Percentiles rank a stretch among this genome's conserved stretches.
Evolutionary conservation across 495 filamentous ascomycete genomes (phyloP).

Genomic region (Terfezia boudieri): DNA sequence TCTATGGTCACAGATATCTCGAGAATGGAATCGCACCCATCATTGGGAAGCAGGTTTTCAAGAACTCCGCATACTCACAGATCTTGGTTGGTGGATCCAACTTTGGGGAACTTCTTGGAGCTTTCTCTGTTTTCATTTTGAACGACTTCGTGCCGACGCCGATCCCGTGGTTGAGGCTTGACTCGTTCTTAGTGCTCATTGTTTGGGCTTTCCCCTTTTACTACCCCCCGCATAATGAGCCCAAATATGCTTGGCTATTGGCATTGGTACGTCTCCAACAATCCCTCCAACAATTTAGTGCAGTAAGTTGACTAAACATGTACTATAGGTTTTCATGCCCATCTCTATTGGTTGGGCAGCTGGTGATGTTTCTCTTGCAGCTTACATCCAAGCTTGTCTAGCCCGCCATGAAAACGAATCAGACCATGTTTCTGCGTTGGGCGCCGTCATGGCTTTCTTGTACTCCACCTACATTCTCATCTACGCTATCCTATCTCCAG

Average conservation of each 20-base stretch:
- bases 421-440: conserved; percentile 24
- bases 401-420: conserved; percentile 20
- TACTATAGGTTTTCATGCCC: conserved; percentile 15
- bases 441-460: conserved; percentile 28
- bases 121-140: conserved; percentile 21
- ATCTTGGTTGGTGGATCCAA: conserved; percentile 26
- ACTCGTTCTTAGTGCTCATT: conserved; percentile 21
- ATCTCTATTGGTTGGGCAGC: conserved; percentile 28
- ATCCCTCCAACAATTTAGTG: neutral
- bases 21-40: conserved; percentile 24
- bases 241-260: conserved; percentile 6
- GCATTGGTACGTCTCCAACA: neutral
- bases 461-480: conserved; percentile 26
- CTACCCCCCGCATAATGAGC: conserved; percentile 5
- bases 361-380: conserved; percentile 25
- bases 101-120: conserved; percentile 24
- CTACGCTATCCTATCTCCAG: conserved; percentile 23
- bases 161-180: conserved; percentile 23
- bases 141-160: conserved; percentile 22
- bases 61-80: conserved; percentile 24
- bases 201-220: conserved; percentile 24
- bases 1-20: conserved; percentile 21
- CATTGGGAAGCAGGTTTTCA: conserved; percentile 22
- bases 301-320: neutral
- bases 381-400: conserved; percentile 25